Evolutionary conservation across 176 grass and related monocot genomes (phyloP).

Genomic region (Coix lacrymajobi): DNA sequence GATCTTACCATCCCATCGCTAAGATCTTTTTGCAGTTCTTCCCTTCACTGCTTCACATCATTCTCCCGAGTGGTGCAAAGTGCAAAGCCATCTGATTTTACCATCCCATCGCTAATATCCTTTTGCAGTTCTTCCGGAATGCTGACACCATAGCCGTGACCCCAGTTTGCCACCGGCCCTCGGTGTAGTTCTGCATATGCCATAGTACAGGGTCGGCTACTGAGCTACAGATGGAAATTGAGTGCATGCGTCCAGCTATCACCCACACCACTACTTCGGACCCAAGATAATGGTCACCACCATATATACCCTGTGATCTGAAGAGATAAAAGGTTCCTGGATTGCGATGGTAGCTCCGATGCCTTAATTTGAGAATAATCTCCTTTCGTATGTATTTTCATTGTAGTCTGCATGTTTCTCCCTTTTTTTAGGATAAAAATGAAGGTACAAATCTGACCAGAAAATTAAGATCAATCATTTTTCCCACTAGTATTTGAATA

Average conservation of each 20-base stretch:
- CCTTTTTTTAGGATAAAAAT: neutral
- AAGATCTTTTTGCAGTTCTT: neutral
- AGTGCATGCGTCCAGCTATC: slow-evolving; percentile 3
- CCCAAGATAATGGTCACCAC: slow-evolving; percentile 6
- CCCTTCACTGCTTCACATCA: neutral
- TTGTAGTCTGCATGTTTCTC: neutral
- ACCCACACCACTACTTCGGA: neutral
- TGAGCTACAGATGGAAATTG: neutral
- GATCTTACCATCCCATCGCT: neutral
- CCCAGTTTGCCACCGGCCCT: neutral
- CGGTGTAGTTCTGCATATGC: neutral
- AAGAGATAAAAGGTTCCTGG: neutral
- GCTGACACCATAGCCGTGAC: neutral
- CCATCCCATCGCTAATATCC: neutral
- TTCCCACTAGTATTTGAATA: neutral
- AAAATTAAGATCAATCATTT: neutral
- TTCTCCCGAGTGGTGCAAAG: neutral
- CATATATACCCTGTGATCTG: slow-evolving; percentile 23
- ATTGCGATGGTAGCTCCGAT: neutral
- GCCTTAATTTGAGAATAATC: neutral
- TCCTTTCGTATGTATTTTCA: neutral
- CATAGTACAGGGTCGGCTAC: neutral
- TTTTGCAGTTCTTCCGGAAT: neutral
- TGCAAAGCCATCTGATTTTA: neutral
- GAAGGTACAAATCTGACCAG: neutral